A percentile compares a stretch with the other conserved stretches of the same genome.
phyloP scores from a whole-genome alignment of 75 land plant species.

The Cunninghamia lanceolata region DNA sequence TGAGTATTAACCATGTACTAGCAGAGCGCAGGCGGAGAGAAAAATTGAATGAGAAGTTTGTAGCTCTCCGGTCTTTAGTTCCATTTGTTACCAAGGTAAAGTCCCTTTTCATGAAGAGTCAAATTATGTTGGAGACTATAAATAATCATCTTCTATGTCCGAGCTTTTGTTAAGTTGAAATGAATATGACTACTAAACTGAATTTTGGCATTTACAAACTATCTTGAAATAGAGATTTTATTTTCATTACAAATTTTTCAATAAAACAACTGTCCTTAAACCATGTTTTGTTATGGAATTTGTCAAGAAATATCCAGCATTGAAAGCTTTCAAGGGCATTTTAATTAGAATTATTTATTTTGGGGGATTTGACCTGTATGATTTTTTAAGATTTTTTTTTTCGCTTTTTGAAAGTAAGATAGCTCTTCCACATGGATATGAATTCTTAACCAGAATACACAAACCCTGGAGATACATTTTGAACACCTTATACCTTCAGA shows the following conservation, averaged over 20 bases:
- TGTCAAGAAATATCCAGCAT: not conserved
- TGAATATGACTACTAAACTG: not conserved
- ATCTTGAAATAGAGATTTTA: not conserved
- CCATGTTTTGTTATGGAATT: not conserved
- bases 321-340: too few relatives aligned
- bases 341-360: too few relatives aligned
- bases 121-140: not conserved
- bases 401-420: not conserved
- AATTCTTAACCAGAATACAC: not conserved
- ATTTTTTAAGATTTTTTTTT: too few relatives aligned
- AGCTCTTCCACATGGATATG: not conserved
- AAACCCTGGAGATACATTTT: not conserved
- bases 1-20: constrained; percentile 25
- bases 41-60: constrained; percentile 42
- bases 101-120: not conserved
- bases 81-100: constrained; percentile 48
- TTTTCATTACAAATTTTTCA: not conserved
- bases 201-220: not conserved
- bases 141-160: not conserved
- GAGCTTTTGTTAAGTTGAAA: not conserved
- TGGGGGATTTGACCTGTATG: too few relatives aligned
- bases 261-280: not conserved
- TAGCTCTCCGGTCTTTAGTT: constrained; percentile 31
- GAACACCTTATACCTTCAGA: not conserved
- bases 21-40: constrained; percentile 53